Base-by-base conservation (phyloP, 371 early-diverging fungal genomes). In the Circinella umbellata region DNA sequence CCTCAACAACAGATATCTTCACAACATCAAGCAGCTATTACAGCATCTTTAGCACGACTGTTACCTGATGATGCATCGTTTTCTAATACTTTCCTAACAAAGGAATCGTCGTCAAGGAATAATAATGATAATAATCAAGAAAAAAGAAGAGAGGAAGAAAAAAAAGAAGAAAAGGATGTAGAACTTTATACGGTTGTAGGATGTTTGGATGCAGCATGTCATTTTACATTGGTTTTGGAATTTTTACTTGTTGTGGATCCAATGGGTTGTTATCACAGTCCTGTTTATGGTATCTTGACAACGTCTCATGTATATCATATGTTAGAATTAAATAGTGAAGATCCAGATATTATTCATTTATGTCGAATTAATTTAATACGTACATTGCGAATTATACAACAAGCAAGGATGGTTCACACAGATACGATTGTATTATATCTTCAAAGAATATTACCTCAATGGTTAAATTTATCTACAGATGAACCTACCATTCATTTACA, bases 211-310 rank as follows among this genome's bases (percentile, higher is more conserved):
- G 65, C 72, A 13, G 66, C 79, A 14, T 67, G 75, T 39, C 64
- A 73, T 36, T 80, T 79, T 69, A 83, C 80, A 63, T 68, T 69
- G 14, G 68, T 77, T 11, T 63, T 83, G 63, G 83, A 83, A 68
- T 54, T 73, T 11, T 61, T 80, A 17, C 67, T 68, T 10, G 42
- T 48, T 3, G 35, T 80, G 34, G 83, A 83, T 61, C 70, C 71
- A 0, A 67, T 72, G 7, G 77, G 76, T 27, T 83, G 83, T 67
- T 71, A 73, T n/a, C 76, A 80, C n/a, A 74, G 70, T 17, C 83
- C 83, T 0, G 70, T 77, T 0, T 78, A 80, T 57, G 83, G 79
- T 4, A 53, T 66, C 15, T 57, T 73, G 34, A 35, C 77, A n/a
- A 75, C 75, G 3, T 61, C 71, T 11, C 71, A 75, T 20, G 51